Conservation (phyloP, 2,329 filamentous ascomycete genomes). For the Pestalotiopsis sp. region DNA sequence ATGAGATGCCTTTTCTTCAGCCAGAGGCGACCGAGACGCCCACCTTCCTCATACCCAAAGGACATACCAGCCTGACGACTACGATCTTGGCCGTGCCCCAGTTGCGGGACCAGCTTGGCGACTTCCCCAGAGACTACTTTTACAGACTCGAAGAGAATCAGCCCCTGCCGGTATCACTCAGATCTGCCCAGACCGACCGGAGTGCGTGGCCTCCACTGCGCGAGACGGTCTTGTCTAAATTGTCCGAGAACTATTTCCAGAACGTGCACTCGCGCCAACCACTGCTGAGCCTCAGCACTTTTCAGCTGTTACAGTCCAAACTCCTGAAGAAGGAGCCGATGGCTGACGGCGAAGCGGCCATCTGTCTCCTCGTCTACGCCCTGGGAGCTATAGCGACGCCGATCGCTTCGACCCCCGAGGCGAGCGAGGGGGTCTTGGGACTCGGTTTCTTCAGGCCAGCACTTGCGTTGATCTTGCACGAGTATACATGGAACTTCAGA, state of each 20-base stretch:
- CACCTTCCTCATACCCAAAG: conserved; percentile 38
- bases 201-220: conserved; percentile 31
- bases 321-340: conserved; percentile 27
- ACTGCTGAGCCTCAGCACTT: conserved; percentile 32
- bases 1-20: neutral
- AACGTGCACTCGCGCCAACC: conserved; percentile 38
- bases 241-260: conserved; percentile 36
- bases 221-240: conserved; percentile 24
- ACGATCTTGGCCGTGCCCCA: conserved; percentile 36
- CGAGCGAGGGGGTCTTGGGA: conserved; percentile 30
- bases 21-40: conserved; percentile 29
- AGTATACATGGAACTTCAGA: conserved; percentile 35
- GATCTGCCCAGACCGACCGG: conserved; percentile 26
- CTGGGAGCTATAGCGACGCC: conserved; percentile 31
- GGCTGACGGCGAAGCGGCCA: conserved; percentile 32
- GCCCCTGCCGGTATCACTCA: conserved; percentile 32
- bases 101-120: conserved; percentile 33
- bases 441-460: conserved; percentile 37
- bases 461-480: conserved; percentile 35
- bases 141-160: conserved; percentile 34
- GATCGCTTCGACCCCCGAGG: conserved; percentile 16
- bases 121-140: conserved; percentile 36
- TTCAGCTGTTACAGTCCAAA: conserved; percentile 30
- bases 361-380: conserved; percentile 39
- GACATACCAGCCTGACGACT: conserved; percentile 34